phyloP scores from a whole-genome alignment of 169 alveolate species.

The Babesia gibsoni region DNA sequence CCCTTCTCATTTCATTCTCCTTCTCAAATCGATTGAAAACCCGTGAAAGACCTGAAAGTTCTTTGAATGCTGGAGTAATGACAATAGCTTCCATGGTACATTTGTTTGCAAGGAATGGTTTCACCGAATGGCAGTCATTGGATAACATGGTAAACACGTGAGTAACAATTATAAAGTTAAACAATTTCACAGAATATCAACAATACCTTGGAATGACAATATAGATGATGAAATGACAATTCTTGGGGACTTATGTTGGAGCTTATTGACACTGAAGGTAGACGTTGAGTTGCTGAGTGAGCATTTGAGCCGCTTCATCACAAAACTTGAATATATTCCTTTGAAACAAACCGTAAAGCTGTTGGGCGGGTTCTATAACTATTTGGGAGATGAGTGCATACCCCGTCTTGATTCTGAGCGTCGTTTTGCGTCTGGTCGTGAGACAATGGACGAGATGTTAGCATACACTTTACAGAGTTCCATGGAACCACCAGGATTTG shows the following conservation, averaged over 20 bases:
- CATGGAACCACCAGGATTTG: too few species aligned
- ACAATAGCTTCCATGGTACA: conserved; percentile 11
- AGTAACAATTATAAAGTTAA: neutral
- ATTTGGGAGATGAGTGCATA: neutral
- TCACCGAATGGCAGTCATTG: neutral
- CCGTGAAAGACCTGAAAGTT: neutral
- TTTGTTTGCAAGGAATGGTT: conserved; percentile 6
- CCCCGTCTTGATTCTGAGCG: neutral
- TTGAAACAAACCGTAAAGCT: conserved; percentile 28
- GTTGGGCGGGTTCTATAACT: conserved; percentile 18
- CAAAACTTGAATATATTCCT: neutral
- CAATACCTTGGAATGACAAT: conserved; percentile 2
- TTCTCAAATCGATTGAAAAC: neutral
- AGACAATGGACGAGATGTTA: conserved; percentile 18
- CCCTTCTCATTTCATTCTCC: neutral
- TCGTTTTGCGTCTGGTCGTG: neutral
- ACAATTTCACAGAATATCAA: neutral
- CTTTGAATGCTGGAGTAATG: neutral
- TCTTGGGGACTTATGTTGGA: conserved; percentile 26
- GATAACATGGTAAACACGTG: neutral
- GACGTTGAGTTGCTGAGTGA: neutral
- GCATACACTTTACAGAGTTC: conserved; percentile 6
- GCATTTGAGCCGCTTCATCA: neutral
- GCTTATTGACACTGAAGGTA: conserved; percentile 4
- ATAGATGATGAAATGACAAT: neutral